A percentile compares a stretch with the other conserved stretches of the same genome.
Conservation (phyloP, 129 eudicot genomes). For the Cynara cardunculus region DNA sequence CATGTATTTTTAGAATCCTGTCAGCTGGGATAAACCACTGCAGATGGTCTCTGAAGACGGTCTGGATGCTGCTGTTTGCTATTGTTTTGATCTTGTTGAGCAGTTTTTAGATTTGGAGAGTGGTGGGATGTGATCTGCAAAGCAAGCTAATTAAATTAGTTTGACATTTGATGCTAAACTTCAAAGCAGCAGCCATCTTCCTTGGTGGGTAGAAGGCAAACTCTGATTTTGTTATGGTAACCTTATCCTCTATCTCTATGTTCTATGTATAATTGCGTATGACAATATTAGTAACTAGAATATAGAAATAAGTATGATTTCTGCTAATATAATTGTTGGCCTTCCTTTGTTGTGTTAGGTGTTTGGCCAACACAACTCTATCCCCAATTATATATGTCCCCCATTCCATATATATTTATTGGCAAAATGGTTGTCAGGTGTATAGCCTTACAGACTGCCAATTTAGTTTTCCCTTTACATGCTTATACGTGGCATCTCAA, state of each 20-base stretch:
- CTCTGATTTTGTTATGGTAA: neutral
- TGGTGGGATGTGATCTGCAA: slow-evolving; percentile 41
- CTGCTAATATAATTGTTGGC: neutral
- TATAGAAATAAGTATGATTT: neutral
- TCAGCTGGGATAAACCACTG: slow-evolving; percentile 33
- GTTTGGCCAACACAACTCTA: slow-evolving; percentile 12
- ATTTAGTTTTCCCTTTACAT: neutral
- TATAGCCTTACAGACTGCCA: neutral
- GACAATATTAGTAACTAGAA: slow-evolving; percentile 3
- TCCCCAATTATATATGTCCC: slow-evolving; percentile 4
- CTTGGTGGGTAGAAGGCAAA: neutral
- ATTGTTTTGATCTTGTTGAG: slow-evolving; percentile 36
- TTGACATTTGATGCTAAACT: slow-evolving; percentile 21
- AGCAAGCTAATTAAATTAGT: slow-evolving; percentile 64
- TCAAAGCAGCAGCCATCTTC: slow-evolving; percentile 38
- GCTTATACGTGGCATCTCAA: slow-evolving; percentile 14
- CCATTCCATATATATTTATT: neutral
- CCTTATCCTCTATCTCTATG: slow-evolving; percentile 14
- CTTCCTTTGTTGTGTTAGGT: neutral
- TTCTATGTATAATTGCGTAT: neutral
- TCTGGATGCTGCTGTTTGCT: neutral
- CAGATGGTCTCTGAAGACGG: too few species aligned
- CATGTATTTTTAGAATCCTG: slow-evolving; percentile 40
- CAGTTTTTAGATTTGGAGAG: slow-evolving; percentile 25
- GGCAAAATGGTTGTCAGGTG: slow-evolving; percentile 7